Evolutionary conservation across 2,329 filamentous ascomycete species (phyloP).

Genomic region (Epichloe hybrida): DNA sequence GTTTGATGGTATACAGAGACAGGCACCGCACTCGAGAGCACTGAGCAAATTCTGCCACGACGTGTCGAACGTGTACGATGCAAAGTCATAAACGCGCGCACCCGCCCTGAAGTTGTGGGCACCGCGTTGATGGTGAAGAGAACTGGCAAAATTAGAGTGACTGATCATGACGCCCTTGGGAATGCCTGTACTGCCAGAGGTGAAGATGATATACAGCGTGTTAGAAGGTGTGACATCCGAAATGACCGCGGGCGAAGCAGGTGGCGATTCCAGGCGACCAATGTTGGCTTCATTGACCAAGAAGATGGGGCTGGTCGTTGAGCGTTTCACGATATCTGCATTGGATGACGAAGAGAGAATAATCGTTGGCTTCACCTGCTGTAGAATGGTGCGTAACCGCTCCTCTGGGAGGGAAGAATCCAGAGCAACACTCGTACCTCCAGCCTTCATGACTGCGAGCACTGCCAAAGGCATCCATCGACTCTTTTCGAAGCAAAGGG

Average conservation of each 20-base stretch:
- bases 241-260: background rate
- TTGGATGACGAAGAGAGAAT: constrained; percentile 5
- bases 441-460: constrained; percentile 16
- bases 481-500: constrained; percentile 16
- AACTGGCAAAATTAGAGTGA: constrained; percentile 4
- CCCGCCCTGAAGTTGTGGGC: background rate
- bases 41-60: constrained; percentile 2
- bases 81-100: constrained; percentile 6
- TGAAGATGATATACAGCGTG: constrained; percentile 5
- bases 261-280: background rate
- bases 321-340: background rate
- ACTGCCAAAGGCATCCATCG: constrained; percentile 11
- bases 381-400: constrained; percentile 7
- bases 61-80: constrained; percentile 6
- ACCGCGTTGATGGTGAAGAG: constrained; percentile 1
- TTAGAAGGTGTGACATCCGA: background rate
- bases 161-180: constrained; percentile 11
- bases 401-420: constrained; percentile 12
- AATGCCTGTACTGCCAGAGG: constrained; percentile 11
- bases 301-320: background rate
- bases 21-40: constrained; percentile 4
- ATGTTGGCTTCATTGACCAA: background rate
- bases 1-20: constrained; percentile 4
- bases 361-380: constrained; percentile 2
- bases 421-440: constrained; percentile 14